Evolutionary conservation across 768 basidiomycete genomes (phyloP), one percentile per base, ranked within the genome.

Genomic region (Mrakia frigida): DNA sequence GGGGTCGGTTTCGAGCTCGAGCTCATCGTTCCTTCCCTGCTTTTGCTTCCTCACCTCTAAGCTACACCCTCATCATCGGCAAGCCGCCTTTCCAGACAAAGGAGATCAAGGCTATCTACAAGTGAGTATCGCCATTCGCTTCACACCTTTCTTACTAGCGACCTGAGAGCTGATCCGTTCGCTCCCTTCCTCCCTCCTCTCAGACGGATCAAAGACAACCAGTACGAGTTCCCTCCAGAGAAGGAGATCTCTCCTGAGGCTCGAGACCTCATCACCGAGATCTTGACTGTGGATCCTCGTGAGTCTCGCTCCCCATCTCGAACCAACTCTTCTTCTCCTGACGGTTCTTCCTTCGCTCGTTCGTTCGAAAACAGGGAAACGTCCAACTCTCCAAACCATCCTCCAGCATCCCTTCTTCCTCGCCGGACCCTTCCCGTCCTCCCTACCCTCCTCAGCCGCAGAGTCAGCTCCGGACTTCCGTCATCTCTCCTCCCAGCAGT

Each of bases 71-170:
- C 71, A 86, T 96, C 43, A 87, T 98, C 43, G 97, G 97, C 18
- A 89, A 91, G n/a, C 96, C 96, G 1, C 96, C 96, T 0, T 99
- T 99, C 86, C 97, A 99, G 83, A 98, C 94, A 23, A 94, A 97
- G 82, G 94, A 98, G 72, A 94, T 98, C 81, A 97, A 98, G 84
- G 90, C 89, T 16, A 98, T 98, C 77, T 97, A 98, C 85, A 90
- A 93, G 91, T 91, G 11, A 71, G 71, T 59, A 43, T 80, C 11
- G 0, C 46, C n/a, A n/a, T 11, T 46, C 13, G 2, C n/a, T 1
- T 50, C 0, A n/a, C n/a, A n/a, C n/a, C 11, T 21, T 50, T 18
- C 9, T 16, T 31, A 18, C 43, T 52, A 3, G 53, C n/a, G 50
- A 21, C n/a, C n/a, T n/a, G 25, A 25, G 28, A 70, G 46, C 46